Conservation (phyloP, 108 stramenopile species). For the Nitzschia sp. region DNA sequence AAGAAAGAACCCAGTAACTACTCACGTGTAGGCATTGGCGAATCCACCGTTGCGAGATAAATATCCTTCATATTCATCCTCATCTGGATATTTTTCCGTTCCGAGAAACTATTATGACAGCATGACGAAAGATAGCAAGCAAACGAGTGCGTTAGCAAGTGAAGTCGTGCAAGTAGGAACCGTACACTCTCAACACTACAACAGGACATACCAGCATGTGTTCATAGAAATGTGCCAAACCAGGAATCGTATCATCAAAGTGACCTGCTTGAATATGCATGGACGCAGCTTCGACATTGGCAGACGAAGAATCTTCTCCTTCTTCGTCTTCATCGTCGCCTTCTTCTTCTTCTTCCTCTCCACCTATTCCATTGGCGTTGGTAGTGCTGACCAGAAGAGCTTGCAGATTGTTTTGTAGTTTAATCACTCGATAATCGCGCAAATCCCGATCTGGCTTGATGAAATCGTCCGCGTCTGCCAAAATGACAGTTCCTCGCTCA, state of each 20-base stretch:
- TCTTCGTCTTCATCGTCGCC: too few species aligned
- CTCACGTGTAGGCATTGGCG: slow-evolving; percentile 93
- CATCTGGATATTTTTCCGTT: slow-evolving; percentile 91
- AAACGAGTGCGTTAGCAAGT: too few species aligned
- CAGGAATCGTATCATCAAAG: slow-evolving; percentile 72
- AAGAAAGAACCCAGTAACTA: not conserved
- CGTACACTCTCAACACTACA: too few species aligned
- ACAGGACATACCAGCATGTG: slow-evolving; percentile 79
- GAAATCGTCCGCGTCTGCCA: slow-evolving; percentile 65
- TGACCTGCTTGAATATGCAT: slow-evolving; percentile 88
- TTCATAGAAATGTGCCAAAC: slow-evolving; percentile 93
- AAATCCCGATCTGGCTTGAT: slow-evolving; percentile 73
- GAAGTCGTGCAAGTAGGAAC: too few species aligned
- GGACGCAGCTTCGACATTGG: slow-evolving; percentile 76
- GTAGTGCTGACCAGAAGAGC: slow-evolving; percentile 67
- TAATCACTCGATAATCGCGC: slow-evolving; percentile 64
- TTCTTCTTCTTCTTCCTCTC: slow-evolving; percentile 5
- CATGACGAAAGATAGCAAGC: too few species aligned
- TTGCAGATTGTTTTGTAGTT: slow-evolving; percentile 67
- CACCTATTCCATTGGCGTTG: slow-evolving; percentile 6
- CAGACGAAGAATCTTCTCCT: slow-evolving; percentile 9
- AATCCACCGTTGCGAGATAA: slow-evolving; percentile 86
- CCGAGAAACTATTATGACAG: slow-evolving; percentile 84
- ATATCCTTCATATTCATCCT: slow-evolving; percentile 89
- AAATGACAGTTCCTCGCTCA: slow-evolving; percentile 21